Percentiles rank a stretch among this genome's conserved stretches.
phyloP scores from a whole-genome alignment of 495 filamentous ascomycete species.

The Aspergillus sparsus region DNA sequence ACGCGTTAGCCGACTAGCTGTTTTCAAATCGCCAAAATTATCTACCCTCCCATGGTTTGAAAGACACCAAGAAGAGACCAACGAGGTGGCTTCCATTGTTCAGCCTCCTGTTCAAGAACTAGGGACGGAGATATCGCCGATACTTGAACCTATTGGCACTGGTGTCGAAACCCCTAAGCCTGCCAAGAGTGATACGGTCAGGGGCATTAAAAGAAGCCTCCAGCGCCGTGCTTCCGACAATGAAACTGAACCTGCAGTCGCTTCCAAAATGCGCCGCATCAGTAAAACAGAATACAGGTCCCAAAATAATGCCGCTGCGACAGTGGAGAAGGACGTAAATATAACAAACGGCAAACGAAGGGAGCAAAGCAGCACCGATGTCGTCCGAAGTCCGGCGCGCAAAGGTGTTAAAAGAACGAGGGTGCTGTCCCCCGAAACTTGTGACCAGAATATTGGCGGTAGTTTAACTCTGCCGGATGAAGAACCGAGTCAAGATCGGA shows the following conservation, averaged over 20 bases:
- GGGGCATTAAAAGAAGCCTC: slow-evolving; percentile 14
- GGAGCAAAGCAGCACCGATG: neutral
- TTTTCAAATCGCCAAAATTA: slow-evolving; percentile 51
- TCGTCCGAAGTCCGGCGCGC: neutral
- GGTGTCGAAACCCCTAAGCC: neutral
- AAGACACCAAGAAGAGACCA: slow-evolving; percentile 11
- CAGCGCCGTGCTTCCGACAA: slow-evolving; percentile 4
- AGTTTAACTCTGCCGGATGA: neutral
- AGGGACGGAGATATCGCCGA: neutral
- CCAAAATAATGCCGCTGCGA: neutral
- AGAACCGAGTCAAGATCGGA: neutral
- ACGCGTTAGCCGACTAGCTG: slow-evolving; percentile 47
- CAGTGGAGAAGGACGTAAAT: neutral
- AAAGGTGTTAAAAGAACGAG: slow-evolving; percentile 21
- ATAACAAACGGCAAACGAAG: neutral
- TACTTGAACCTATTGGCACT: neutral
- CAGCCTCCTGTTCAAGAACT: neutral
- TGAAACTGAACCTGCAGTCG: neutral
- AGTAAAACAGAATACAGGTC: neutral
- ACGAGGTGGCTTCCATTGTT: neutral
- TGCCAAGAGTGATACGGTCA: neutral
- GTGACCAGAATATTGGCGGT: neutral
- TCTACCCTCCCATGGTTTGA: slow-evolving; percentile 42
- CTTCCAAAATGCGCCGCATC: slow-evolving; percentile 19
- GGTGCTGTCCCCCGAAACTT: slow-evolving; percentile 8